A percentile compares a stretch with the other conserved stretches of the same genome.
Conservation (phyloP, 495 filamentous ascomycete genomes). For the Aspergillus bridgeri region DNA sequence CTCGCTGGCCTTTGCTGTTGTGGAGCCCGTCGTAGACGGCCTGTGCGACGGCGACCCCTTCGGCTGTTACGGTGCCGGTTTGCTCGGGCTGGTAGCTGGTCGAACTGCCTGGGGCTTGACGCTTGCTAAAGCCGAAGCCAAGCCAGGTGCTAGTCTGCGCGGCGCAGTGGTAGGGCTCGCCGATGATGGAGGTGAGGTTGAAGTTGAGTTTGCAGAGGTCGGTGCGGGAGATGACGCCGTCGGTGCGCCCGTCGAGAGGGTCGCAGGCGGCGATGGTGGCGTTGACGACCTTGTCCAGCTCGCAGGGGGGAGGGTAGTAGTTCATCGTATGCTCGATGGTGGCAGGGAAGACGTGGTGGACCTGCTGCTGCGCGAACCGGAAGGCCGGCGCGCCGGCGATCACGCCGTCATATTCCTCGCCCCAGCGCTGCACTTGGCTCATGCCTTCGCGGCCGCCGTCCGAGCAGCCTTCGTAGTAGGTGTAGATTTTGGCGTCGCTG, state of each 20-base stretch:
- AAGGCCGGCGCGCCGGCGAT: slow-evolving; percentile 52
- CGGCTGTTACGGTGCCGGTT: slow-evolving; percentile 27
- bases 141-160: slow-evolving; percentile 32
- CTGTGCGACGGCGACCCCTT: slow-evolving; percentile 30
- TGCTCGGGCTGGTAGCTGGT: slow-evolving; percentile 31
- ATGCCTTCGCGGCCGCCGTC: slow-evolving; percentile 38
- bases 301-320: slow-evolving; percentile 52
- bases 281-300: slow-evolving; percentile 49
- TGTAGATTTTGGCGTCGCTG: slow-evolving; percentile 28
- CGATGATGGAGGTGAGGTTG: slow-evolving; percentile 43
- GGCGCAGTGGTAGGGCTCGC: slow-evolving; percentile 48
- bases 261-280: slow-evolving; percentile 51
- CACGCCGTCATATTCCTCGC: slow-evolving; percentile 47
- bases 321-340: slow-evolving; percentile 43
- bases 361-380: slow-evolving; percentile 48
- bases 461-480: slow-evolving; percentile 39
- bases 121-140: slow-evolving; percentile 37
- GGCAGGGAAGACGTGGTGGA: slow-evolving; percentile 44
- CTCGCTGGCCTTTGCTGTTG: slow-evolving; percentile 28
- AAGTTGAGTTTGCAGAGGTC: slow-evolving; percentile 50
- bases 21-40: slow-evolving; percentile 32
- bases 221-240: slow-evolving; percentile 50
- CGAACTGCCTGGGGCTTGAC: slow-evolving; percentile 25
- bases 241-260: slow-evolving; percentile 47
- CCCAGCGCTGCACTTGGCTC: slow-evolving; percentile 53